Base-by-base conservation (phyloP, 2,329 filamentous ascomycete genomes). In the Ophiostoma australiae region DNA sequence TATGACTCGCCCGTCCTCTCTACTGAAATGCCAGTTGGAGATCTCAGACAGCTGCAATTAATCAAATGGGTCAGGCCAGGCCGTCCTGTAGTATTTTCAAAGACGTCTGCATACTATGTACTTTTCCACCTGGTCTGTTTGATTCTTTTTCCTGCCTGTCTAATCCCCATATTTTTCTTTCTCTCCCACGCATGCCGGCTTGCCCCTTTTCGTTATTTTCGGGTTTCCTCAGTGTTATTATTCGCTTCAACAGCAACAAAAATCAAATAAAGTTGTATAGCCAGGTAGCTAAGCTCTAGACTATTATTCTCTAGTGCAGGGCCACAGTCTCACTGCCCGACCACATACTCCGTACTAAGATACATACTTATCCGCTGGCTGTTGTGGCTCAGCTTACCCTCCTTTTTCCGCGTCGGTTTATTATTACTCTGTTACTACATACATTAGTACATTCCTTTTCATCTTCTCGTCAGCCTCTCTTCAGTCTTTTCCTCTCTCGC, bases 301-400 rank as follows among this genome's bases (percentile, higher is more conserved):
- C 52, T 58, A 23, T 52, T 23, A 15, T 27, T 10, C 10, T 13
- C n/a, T 58, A 58, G 52, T 27, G 4, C n/a, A 23, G n/a, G 31
- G 27, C 23, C 20, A 35, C 31, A 35, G 15, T 65, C 61, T 35
- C 61, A 65, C 61, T 37, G 61, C 61, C 33, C n/a, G 61, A 37
- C 61, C 23, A 13, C 13, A 31, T 33, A 63, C 33, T 65, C 31
- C 61, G 13, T 35, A 3, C 23, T 11, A 48, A n/a, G 44, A 48
- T n/a, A 13, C 17, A 15, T 23, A 35, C 58, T 10, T 10, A 48
- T 20, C 31, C 39, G 39, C 39, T 41, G 39, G 39, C 39, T 65
- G 61, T 20, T 66, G 63, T 66, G 63, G 63, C 63, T 66, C 63
- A 66, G 63, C 33, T 39, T 66, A 66, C 35, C 5, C 23, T 17